Base-by-base conservation (phyloP, 495 filamentous ascomycete genomes). In the Amniculicola lignicola region DNA sequence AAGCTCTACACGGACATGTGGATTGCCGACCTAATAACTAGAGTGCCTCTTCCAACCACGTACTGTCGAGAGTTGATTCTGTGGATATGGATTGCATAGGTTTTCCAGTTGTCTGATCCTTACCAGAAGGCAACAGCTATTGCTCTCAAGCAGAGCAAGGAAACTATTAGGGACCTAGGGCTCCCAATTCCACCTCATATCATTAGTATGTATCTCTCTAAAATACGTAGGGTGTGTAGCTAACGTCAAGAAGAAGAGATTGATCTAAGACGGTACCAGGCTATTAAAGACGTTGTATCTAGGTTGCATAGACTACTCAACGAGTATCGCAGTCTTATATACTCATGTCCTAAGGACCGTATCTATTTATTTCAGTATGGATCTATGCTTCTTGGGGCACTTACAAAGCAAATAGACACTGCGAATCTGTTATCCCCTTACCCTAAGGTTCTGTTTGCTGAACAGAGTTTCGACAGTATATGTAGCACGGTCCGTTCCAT, bases 1-100 rank as follows among this genome's bases (percentile, higher is more conserved):
- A 57, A 67, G 43, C 37, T 77, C 2, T 74, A 72, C 38, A 66
- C 67, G n/a, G 71, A 76, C 6, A 65, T 66, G 6, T 84, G 80
- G 78, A 71, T 73, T 16, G 41, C 55, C 0, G 35, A 54, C 19
- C 21, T 74, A 29, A 52, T 61, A 21, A 14, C 54, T 7, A 37
- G 38, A n/a, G 10, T 15, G 4, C 35, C 19, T 0, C 10, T 58
- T n/a, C 64, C 64, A 19, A 37, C 31, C 4, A 46, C 54, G 29
- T 57, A 54, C 57, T 64, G 25, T 43, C 57, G 70, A 23, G 65
- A 72, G 29, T 48, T 70, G 4, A 51, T 75, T 1, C 36, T 70
- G 3, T 75, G 71, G 74, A 19, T 76, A 24, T 70, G 65, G 61
- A 59, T 76, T 36, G 53, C 70, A n/a, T 75, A 66, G 65, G 61